Evolutionary conservation across 2,329 filamentous ascomycete genomes (phyloP).

Genomic region (Cladosporium sp.): DNA sequence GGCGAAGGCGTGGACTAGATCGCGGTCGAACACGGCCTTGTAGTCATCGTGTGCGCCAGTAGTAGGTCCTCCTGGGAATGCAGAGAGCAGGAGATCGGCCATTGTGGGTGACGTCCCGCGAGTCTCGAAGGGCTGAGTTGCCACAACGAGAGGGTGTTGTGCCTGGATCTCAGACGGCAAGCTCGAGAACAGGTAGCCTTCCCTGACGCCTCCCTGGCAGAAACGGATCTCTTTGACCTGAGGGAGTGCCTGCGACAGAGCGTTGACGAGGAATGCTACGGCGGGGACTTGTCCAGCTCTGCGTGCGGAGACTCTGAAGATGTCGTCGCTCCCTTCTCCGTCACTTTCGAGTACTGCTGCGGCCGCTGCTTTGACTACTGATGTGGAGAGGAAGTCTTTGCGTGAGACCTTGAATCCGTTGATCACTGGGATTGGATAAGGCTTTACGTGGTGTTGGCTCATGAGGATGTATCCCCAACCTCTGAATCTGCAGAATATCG

Average conservation of each 20-base stretch:
- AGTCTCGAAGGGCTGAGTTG: slow-evolving; percentile 56
- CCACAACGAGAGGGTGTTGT: slow-evolving; percentile 66
- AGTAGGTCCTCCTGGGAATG: slow-evolving; percentile 45
- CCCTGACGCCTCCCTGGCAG: slow-evolving; percentile 83
- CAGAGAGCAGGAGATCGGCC: slow-evolving; percentile 50
- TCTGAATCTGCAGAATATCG: slow-evolving; percentile 56
- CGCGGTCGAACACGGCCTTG: slow-evolving; percentile 43
- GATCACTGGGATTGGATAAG: slow-evolving; percentile 82
- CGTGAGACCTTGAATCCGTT: slow-evolving; percentile 73
- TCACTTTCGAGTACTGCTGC: slow-evolving; percentile 40
- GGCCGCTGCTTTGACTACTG: slow-evolving; percentile 47
- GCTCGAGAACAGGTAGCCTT: slow-evolving; percentile 76
- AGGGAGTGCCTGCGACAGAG: slow-evolving; percentile 69
- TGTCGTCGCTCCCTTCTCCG: slow-evolving; percentile 33
- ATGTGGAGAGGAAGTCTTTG: slow-evolving; percentile 61
- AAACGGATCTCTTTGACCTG: slow-evolving; percentile 75
- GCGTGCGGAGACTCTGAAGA: slow-evolving; percentile 77
- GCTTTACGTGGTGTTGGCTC: slow-evolving; percentile 70
- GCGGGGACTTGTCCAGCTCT: slow-evolving; percentile 81
- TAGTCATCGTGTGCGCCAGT: slow-evolving; percentile 37
- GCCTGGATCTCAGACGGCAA: slow-evolving; percentile 62
- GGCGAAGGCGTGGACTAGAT: slow-evolving; percentile 58
- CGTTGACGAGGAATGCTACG: slow-evolving; percentile 76
- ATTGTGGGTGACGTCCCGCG: slow-evolving; percentile 52
- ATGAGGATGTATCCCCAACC: slow-evolving; percentile 91